A percentile compares a stretch with the other conserved stretches of the same genome.
Conservation (phyloP, 2,329 filamentous ascomycete species). For the Emmonsia crescens region DNA sequence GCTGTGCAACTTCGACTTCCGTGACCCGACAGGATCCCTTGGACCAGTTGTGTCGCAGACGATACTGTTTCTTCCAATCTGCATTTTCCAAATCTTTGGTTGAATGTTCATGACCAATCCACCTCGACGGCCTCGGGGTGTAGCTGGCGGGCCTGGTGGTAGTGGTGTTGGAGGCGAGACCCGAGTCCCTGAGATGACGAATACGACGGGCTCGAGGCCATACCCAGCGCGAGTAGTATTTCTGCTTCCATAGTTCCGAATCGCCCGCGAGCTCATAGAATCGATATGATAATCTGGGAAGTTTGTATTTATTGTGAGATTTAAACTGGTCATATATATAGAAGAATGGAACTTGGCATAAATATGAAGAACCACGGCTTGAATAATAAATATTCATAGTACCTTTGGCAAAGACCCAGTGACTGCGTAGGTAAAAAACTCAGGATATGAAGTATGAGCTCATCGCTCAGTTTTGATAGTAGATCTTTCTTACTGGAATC, state of each 20-base stretch:
- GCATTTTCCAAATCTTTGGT: constrained; percentile 42
- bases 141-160: constrained; percentile 26
- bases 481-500: constrained; percentile 38
- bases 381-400: constrained; percentile 13
- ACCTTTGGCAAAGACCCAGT: constrained; percentile 55
- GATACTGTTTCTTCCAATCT: constrained; percentile 85
- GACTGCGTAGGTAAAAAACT: constrained; percentile 60
- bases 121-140: constrained; percentile 47
- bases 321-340: not conserved
- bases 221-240: constrained; percentile 82
- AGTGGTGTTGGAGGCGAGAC: constrained; percentile 11
- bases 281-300: constrained; percentile 49
- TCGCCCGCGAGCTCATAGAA: constrained; percentile 65
- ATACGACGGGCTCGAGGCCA: constrained; percentile 67
- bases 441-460: constrained; percentile 75
- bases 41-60: constrained; percentile 82
- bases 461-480: constrained; percentile 69
- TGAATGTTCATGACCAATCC: constrained; percentile 50
- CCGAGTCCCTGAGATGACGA: constrained; percentile 49
- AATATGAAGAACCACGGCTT: not conserved
- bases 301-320: not conserved
- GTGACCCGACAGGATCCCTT: constrained; percentile 68
- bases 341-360: not conserved
- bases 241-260: constrained; percentile 78
- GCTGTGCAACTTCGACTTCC: constrained; percentile 56